Conservation (phyloP, 2,329 filamentous ascomycete genomes). For the Lecanicillium sp. region DNA sequence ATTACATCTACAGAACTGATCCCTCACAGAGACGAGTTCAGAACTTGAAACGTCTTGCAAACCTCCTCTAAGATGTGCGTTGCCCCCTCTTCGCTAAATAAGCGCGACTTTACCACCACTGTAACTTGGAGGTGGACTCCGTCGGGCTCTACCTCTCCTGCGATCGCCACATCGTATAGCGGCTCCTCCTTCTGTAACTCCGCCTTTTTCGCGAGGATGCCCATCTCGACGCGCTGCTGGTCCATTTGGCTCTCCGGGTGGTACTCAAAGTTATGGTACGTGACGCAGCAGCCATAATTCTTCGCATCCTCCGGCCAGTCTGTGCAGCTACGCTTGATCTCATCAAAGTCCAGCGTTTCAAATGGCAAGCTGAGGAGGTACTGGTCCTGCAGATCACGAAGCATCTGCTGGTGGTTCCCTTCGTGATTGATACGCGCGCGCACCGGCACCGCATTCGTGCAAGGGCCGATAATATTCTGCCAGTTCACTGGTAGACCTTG, state of each 20-base stretch:
- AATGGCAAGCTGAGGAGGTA: slow-evolving; percentile 1
- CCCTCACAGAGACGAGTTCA: not conserved
- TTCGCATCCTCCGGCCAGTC: not conserved
- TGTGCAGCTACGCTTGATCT: not conserved
- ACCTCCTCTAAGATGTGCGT: not conserved
- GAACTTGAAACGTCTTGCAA: not conserved
- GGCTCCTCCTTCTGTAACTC: not conserved
- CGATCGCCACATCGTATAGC: slow-evolving; percentile 1
- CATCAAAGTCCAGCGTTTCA: not conserved
- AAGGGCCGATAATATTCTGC: slow-evolving; percentile 17
- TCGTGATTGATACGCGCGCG: not conserved
- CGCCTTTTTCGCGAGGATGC: not conserved
- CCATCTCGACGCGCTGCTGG: slow-evolving; percentile 1
- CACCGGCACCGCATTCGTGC: slow-evolving; percentile 10
- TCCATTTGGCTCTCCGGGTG: slow-evolving; percentile 1
- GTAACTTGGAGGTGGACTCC: not conserved
- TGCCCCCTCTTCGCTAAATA: not conserved
- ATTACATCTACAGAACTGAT: too few relatives aligned
- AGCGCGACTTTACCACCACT: not conserved
- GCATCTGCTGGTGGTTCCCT: not conserved
- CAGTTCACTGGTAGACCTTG: slow-evolving; percentile 14
- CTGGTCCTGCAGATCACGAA: not conserved
- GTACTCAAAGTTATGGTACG: not conserved
- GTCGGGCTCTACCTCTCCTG: slow-evolving; percentile 5
- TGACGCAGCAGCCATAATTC: not conserved